Conservation (phyloP, 257 asterid genomes). For the Solanum chilense region DNA sequence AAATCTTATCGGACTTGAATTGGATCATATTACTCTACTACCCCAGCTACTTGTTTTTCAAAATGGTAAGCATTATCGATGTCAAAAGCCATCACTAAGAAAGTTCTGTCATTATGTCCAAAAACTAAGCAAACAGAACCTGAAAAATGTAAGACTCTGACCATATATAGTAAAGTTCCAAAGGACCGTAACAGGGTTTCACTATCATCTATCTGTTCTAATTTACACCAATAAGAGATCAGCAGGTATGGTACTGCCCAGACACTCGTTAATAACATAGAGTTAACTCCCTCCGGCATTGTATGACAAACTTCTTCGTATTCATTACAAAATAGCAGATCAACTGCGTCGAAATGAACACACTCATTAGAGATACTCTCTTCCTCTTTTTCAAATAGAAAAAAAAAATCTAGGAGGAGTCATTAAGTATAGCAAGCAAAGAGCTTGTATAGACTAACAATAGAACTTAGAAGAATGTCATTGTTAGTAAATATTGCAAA, state of each 20-base stretch:
- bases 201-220: background rate
- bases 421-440: background rate
- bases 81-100: background rate
- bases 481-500: background rate
- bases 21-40: background rate
- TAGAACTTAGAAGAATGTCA: background rate
- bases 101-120: background rate
- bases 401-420: background rate
- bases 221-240: background rate
- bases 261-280: background rate
- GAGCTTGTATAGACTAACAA: background rate
- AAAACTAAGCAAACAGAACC: background rate
- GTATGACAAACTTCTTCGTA: background rate
- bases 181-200: background rate
- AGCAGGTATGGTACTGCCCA: background rate
- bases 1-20: background rate
- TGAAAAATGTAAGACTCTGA: background rate
- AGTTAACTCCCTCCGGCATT: background rate
- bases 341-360: background rate
- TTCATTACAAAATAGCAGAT: background rate
- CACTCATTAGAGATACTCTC: too few relatives aligned
- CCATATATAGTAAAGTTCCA: background rate
- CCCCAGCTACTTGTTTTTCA: background rate
- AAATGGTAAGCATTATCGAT: background rate
- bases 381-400: background rate